phyloP scores from a whole-genome alignment of 371 early-diverging fungal species.

The Funneliformis caledonium region DNA sequence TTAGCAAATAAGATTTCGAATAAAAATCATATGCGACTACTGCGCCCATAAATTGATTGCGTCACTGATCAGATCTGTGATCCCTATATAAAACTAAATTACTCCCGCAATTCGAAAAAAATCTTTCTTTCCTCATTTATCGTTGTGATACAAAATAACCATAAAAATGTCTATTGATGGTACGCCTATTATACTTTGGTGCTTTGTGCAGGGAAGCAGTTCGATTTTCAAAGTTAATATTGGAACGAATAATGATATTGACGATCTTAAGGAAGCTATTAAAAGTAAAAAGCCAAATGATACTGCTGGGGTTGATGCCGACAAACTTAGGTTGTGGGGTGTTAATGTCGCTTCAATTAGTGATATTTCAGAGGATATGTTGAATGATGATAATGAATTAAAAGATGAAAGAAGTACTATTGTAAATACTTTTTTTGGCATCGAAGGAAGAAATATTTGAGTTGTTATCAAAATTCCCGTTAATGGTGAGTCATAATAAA shows the following conservation, averaged over 20 bases:
- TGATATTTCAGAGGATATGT: neutral
- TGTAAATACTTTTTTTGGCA: neutral
- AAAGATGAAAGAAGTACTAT: neutral
- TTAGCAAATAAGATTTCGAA: no score
- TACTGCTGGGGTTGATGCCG: neutral
- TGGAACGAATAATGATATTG: neutral
- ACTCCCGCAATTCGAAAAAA: no score
- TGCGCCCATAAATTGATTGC: no score
- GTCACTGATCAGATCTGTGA: no score
- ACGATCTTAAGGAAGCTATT: neutral
- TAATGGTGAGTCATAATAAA: neutral
- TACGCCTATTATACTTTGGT: neutral
- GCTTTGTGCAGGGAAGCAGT: neutral
- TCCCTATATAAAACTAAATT: no score
- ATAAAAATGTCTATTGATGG: conserved; percentile 17
- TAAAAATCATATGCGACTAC: no score
- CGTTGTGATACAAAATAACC: conserved; percentile 11
- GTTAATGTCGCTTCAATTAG: neutral
- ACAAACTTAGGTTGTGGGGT: conserved; percentile 9
- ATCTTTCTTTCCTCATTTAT: neutral
- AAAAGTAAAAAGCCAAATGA: neutral
- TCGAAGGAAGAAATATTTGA: neutral
- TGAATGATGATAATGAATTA: neutral
- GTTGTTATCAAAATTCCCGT: neutral
- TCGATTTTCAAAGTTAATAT: neutral